A percentile compares a stretch with the other conserved stretches of the same genome.
These are phyloP conservation scores for Agarophyton chilense DNA, from an alignment of 23 red algal species.

Conservation along the genomic window DNA sequence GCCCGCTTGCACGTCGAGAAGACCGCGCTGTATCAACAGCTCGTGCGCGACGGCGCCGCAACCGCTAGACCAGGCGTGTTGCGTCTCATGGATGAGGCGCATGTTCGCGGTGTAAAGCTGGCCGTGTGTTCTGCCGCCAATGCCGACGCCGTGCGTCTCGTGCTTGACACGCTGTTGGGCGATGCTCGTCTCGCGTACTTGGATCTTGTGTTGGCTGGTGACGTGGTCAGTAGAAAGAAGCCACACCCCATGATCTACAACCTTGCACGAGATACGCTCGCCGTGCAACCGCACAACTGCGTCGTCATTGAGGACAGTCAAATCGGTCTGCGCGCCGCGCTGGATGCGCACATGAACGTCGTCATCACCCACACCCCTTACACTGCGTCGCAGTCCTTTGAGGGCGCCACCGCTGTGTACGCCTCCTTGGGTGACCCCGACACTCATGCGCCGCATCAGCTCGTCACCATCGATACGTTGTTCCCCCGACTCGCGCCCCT, in stretches of 20 bases:
- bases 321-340: conserved; percentile 87
- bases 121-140: conserved; percentile 97
- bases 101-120: conserved; percentile 34
- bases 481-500: conserved; percentile 39
- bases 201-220: conserved; percentile 88
- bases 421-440: conserved; percentile 41
- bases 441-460: neutral
- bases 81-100: conserved; percentile 86
- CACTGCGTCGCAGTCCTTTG: conserved; percentile 73
- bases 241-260: conserved; percentile 97
- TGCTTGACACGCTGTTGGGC: conserved; percentile 76
- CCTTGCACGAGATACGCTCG: conserved; percentile 68
- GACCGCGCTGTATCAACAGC: conserved; percentile 68
- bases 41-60: conserved; percentile 52
- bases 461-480: conserved; percentile 60
- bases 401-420: conserved; percentile 79
- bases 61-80: conserved; percentile 74
- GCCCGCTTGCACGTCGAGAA: conserved; percentile 65
- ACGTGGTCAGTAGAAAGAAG: conserved; percentile 87
- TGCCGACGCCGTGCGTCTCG: conserved; percentile 45
- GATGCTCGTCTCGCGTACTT: conserved; percentile 62
- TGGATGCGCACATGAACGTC: conserved; percentile 73
- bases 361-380: conserved; percentile 91
- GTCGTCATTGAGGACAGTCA: conserved; percentile 94
- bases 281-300: conserved; percentile 55